Base-by-base conservation (phyloP, 257 asterid species). In the Ophiorrhiza pumila region DNA sequence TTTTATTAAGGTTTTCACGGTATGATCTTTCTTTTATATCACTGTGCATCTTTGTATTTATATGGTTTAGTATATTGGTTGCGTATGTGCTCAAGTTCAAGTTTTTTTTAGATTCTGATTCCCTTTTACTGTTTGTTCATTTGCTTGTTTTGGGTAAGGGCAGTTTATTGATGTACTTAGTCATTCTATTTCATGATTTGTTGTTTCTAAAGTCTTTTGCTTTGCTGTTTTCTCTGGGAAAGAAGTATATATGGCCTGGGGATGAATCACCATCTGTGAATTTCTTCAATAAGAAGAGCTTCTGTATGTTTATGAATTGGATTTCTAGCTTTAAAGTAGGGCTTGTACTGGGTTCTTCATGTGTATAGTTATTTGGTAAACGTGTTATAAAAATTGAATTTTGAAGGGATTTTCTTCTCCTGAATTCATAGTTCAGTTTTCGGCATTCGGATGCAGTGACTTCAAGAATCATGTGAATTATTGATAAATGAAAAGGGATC, bases 231-330 rank as follows among this genome's bases (percentile, higher is more conserved):
- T 64, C 18, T 47, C 4, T 34, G 41, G 50, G 5, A 62, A 62
- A 50, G 14, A 1, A 46, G 14, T 46, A 46, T 46, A 46, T 46
- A 46, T 46, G 52, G 14, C 3, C 42, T 37, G 3, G 42, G 64
- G 29, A 58, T 2, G 9, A 0, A 39, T n/a, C 34, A 20, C 20
- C 20, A 31, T 32, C 66, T 34, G 66, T 60, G 66, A n/a, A n/a
- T 59, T 59, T 59, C 41, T 59, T 59, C 41, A 59, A n/a, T 57
- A 27, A 59, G 6, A 29, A 31, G 65, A 29, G 65, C 65, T 59
- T 29, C 22, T 15, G 29, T 29, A 13, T 56, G 34, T 23, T 32
- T 7, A n/a, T 23, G 61, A 29, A 56, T 56, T 37, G 61, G 61
- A 10, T 56, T 53, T 53, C 59, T 22, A n/a, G 31, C n/a, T 53